phyloP scores from a whole-genome alignment of 495 filamentous ascomycete species.

The Jackrogersella multiformis region DNA sequence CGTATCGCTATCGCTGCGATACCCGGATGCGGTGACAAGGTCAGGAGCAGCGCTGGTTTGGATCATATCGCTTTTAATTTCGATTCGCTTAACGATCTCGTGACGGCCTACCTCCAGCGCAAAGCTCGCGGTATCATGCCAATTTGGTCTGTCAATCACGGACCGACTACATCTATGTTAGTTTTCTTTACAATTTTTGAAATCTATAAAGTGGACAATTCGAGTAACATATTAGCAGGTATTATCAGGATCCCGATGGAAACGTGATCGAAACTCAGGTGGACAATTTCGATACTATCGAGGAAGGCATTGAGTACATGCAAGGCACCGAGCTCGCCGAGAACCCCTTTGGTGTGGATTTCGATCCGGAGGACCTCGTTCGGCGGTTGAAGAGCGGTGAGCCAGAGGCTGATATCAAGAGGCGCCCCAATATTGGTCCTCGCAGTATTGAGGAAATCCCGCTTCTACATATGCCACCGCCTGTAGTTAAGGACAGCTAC shows the following conservation, averaged over 20 bases:
- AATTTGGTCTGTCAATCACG: conserved; percentile 57
- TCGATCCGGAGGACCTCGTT: conserved; percentile 52
- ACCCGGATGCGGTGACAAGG: conserved; percentile 36
- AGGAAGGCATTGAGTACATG: conserved; percentile 51
- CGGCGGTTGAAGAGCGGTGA: conserved; percentile 46
- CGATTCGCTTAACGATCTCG: conserved; percentile 43
- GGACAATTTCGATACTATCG: conserved; percentile 53
- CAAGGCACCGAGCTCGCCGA: conserved; percentile 24
- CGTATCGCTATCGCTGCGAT: conserved; percentile 52
- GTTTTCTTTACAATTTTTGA: not conserved
- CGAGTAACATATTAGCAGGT: conserved; percentile 20
- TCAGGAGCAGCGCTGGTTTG: conserved; percentile 42
- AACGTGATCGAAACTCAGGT: conserved; percentile 59
- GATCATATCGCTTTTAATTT: conserved; percentile 56
- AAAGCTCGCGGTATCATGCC: conserved; percentile 51
- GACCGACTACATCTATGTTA: conserved; percentile 51
- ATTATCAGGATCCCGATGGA: conserved; percentile 59
- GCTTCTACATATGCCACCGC: conserved; percentile 24
- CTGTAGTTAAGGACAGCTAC: conserved; percentile 30
- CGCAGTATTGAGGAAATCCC: conserved; percentile 19
- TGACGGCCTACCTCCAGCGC: conserved; percentile 46
- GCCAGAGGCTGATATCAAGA: conserved; percentile 46
- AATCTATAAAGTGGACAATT: not conserved
- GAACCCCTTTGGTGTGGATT: conserved; percentile 52
- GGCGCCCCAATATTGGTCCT: conserved; percentile 42